These are phyloP conservation scores for Pestalotiopsis sp. DNA, from an alignment of 2,329 filamentous ascomycete genomes.

Conservation along the genomic window DNA sequence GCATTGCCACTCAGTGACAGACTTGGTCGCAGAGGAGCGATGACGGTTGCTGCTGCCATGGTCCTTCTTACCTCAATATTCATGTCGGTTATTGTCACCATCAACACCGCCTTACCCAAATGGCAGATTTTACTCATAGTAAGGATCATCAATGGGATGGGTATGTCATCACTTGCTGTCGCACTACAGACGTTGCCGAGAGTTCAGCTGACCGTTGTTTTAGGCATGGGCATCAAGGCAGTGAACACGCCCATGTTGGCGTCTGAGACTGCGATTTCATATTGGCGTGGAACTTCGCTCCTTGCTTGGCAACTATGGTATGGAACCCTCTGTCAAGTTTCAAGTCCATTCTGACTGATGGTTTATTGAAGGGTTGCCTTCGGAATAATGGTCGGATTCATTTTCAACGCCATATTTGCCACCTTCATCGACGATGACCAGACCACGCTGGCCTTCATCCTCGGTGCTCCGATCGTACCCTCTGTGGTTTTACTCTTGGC, in stretches of 20 bases:
- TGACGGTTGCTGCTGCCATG: slow-evolving; percentile 38
- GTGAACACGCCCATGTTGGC: slow-evolving; percentile 50
- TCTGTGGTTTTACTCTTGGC: slow-evolving; percentile 26
- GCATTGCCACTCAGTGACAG: slow-evolving; percentile 43
- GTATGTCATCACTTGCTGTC: background rate
- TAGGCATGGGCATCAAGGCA: slow-evolving; percentile 50
- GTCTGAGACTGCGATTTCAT: slow-evolving; percentile 46
- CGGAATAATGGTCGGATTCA: slow-evolving; percentile 37
- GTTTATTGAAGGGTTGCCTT: slow-evolving; percentile 30
- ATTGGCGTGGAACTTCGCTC: slow-evolving; percentile 49
- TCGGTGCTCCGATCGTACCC: slow-evolving; percentile 32
- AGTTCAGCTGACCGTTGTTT: too few relatives aligned
- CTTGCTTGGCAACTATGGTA: slow-evolving; percentile 49
- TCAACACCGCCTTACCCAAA: background rate
- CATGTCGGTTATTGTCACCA: background rate
- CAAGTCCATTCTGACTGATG: background rate
- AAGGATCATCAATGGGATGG: slow-evolving; percentile 11
- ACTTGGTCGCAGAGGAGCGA: slow-evolving; percentile 40
- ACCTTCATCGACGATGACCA: slow-evolving; percentile 15
- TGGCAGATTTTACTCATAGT: slow-evolving; percentile 3
- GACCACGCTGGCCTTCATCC: slow-evolving; percentile 27
- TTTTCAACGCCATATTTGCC: slow-evolving; percentile 24
- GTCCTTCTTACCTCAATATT: slow-evolving; percentile 38
- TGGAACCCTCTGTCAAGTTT: background rate
- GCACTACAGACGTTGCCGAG: background rate